Conservation (phyloP, 768 basidiomycete species). For the Pulveroboletus sp. region DNA sequence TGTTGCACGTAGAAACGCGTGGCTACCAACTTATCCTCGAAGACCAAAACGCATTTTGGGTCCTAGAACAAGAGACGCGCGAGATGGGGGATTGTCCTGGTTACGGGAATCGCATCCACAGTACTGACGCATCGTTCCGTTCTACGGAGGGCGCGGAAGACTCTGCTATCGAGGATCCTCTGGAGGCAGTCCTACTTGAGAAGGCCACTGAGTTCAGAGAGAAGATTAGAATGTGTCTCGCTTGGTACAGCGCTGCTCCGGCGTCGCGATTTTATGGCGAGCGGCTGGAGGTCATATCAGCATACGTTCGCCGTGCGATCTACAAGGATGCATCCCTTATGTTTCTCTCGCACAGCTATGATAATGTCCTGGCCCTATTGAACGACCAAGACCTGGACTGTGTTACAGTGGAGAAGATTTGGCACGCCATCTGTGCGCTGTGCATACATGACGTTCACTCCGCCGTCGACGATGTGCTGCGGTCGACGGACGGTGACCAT, state of each 20-base stretch:
- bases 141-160: conserved; percentile 5
- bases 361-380: conserved; percentile 27
- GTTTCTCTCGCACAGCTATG: conserved; percentile 33
- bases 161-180: conserved; percentile 24
- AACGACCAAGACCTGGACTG: conserved; percentile 29
- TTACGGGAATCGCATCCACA: conserved; percentile 6
- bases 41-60: conserved; percentile 35
- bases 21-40: conserved; percentile 34
- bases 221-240: conserved; percentile 31
- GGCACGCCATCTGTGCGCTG: conserved; percentile 26
- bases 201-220: conserved; percentile 30
- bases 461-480: conserved; percentile 30
- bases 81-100: conserved; percentile 19
- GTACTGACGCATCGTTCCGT: conserved; percentile 2
- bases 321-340: conserved; percentile 36
- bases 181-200: conserved; percentile 32
- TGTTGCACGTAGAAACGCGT: conserved; percentile 30
- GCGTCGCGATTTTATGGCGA: conserved; percentile 32
- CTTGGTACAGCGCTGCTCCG: conserved; percentile 30
- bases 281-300: conserved; percentile 31
- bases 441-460: conserved; percentile 29
- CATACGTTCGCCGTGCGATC: conserved; percentile 35
- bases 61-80: conserved; percentile 25
- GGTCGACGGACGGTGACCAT: conserved; percentile 27
- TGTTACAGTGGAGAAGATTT: conserved; percentile 31